phyloP scores from a whole-genome alignment of 257 asterid genomes.

The Solanum peruvianum region DNA sequence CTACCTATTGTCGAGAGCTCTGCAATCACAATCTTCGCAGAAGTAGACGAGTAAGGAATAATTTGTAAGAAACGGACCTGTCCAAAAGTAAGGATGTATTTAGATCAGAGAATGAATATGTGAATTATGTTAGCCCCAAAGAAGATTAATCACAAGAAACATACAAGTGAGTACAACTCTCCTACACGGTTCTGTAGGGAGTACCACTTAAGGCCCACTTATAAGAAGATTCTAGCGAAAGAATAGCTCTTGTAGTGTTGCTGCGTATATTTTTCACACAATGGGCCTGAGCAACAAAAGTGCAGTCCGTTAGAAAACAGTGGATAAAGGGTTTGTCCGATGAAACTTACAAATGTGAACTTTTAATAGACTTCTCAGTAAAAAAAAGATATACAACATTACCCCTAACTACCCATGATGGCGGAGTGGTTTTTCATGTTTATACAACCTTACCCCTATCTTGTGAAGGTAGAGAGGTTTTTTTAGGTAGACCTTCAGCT shows the following conservation, averaged over 20 bases:
- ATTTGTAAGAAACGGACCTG: constrained; percentile 88
- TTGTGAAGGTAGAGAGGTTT: too few species aligned
- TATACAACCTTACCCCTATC: too few species aligned
- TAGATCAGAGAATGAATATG: background rate
- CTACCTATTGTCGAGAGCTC: constrained; percentile 71
- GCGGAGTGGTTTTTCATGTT: too few species aligned
- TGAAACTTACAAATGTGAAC: background rate
- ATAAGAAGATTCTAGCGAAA: too few species aligned
- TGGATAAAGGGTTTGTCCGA: background rate
- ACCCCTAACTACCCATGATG: background rate
- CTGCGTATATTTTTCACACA: constrained; percentile 70
- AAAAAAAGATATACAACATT: background rate
- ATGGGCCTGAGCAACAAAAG: constrained; percentile 49
- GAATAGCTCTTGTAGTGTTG: constrained; percentile 16
- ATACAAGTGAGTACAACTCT: too few species aligned
- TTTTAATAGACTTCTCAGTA: background rate
- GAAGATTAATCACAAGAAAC: constrained; percentile 11
- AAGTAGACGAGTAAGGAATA: constrained; percentile 78
- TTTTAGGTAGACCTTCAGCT: too few species aligned
- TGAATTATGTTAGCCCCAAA: background rate
- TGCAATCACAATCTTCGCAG: constrained; percentile 94
- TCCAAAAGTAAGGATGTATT: constrained; percentile 2
- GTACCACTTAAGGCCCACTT: too few species aligned
- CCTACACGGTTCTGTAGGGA: too few species aligned
- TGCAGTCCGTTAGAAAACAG: background rate